Conservation (phyloP, 345 rosid genomes). For the Gossypium anomalum region DNA sequence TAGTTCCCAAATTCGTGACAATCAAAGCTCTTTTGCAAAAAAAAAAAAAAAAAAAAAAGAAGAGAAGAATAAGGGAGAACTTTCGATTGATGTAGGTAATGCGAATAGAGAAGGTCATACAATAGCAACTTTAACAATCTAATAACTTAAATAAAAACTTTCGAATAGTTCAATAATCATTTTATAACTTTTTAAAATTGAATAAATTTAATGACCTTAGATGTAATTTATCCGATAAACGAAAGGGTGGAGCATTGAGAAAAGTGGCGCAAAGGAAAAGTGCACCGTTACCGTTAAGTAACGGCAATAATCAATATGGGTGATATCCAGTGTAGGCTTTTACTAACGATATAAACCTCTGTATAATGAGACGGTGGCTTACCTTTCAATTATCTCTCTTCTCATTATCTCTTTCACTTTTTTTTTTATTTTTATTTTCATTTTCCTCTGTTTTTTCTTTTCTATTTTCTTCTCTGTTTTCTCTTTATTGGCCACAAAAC, state of each 20-base stretch:
- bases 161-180: fast-evolving
- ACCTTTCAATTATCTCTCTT: background rate
- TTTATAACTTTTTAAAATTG: no score
- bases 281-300: constrained; percentile 41
- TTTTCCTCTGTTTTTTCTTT: background rate
- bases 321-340: constrained; percentile 44
- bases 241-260: no score
- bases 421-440: background rate
- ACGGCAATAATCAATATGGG: constrained; percentile 27
- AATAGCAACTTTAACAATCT: fast-evolving
- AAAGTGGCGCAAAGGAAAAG: background rate
- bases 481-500: background rate
- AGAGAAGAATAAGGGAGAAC: no score
- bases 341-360: constrained; percentile 10
- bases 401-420: background rate
- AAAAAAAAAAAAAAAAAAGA: no score
- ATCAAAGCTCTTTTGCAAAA: no score
- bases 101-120: fast-evolving
- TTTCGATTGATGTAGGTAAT: fast-evolving
- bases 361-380: constrained; percentile 19
- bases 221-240: no score
- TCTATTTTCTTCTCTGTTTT: background rate
- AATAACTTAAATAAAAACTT: no score
- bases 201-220: fast-evolving
- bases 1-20: no score